These are phyloP conservation scores for Zygnema cylindricum DNA, from an alignment of 139 green algal species.

Conservation along the genomic window DNA sequence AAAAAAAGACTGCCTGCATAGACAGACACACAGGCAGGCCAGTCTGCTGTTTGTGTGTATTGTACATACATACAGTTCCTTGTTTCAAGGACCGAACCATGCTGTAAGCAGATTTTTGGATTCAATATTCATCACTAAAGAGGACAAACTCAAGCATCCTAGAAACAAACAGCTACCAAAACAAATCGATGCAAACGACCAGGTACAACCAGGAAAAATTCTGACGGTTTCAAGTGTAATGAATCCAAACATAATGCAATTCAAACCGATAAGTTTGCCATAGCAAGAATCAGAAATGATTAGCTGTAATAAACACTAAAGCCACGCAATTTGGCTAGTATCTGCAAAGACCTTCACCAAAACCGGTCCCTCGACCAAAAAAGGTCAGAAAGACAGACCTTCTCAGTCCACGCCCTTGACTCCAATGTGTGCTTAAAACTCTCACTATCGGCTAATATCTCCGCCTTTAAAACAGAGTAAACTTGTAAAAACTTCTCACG, in stretches of 20 bases:
- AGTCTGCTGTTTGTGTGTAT: too few relatives aligned
- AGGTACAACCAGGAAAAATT: neutral
- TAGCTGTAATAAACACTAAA: neutral
- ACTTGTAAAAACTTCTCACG: constrained; percentile 38
- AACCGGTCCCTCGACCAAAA: neutral
- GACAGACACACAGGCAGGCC: too few relatives aligned
- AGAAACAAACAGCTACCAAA: too few relatives aligned
- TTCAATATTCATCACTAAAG: too few relatives aligned
- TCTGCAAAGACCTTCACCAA: neutral
- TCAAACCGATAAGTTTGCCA: too few relatives aligned
- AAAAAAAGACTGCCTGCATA: too few relatives aligned
- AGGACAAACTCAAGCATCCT: too few relatives aligned
- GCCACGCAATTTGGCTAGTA: neutral
- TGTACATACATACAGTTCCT: too few relatives aligned
- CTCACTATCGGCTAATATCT: neutral
- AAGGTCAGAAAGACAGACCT: neutral
- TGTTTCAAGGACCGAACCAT: too few relatives aligned
- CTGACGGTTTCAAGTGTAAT: neutral
- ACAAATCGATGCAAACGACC: too few relatives aligned
- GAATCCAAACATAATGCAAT: constrained; percentile 18
- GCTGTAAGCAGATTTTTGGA: too few relatives aligned
- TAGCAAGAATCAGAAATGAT: neutral
- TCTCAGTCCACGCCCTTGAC: constrained; percentile 32
- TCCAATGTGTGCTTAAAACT: constrained; percentile 26
- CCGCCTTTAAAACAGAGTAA: constrained; percentile 27